A percentile compares a stretch with the other conserved stretches of the same genome.
phyloP scores from a whole-genome alignment of 2,329 filamentous ascomycete species.

The Nothomitra cinnamomea region DNA sequence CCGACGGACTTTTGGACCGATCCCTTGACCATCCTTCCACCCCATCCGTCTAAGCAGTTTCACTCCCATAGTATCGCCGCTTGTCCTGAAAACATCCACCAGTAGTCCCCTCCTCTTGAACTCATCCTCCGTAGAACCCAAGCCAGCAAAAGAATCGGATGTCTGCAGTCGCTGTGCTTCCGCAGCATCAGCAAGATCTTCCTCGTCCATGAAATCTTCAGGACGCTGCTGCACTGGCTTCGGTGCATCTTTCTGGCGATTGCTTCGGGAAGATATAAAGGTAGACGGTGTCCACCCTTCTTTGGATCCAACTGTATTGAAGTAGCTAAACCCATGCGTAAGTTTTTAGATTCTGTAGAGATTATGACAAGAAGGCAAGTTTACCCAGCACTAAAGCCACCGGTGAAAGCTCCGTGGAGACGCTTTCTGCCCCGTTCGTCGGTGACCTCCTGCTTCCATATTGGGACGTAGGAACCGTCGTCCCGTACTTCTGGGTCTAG shows the following conservation, averaged over 20 bases:
- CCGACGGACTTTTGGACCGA: conserved; percentile 71
- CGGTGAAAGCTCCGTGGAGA: conserved; percentile 89
- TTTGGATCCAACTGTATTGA: conserved; percentile 95
- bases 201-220: conserved; percentile 97
- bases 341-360: conserved; percentile 15
- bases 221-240: conserved; percentile 40
- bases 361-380: conserved; percentile 8
- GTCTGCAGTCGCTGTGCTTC: conserved; percentile 63
- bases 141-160: conserved; percentile 52
- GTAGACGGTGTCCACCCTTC: conserved; percentile 91
- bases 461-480: conserved; percentile 77
- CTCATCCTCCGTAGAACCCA: conserved; percentile 50
- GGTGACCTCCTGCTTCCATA: conserved; percentile 97
- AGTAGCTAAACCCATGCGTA: conserved; percentile 47
- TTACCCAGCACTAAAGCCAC: conserved; percentile 92
- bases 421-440: conserved; percentile 84
- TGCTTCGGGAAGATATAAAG: conserved; percentile 77
- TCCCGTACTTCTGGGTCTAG: conserved; percentile 62
- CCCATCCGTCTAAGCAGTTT: conserved; percentile 84
- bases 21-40: conserved; percentile 85
- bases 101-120: conserved; percentile 34
- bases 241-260: conserved; percentile 52
- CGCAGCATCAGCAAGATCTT: conserved; percentile 75
- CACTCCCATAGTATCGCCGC: conserved; percentile 72
- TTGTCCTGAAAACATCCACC: conserved; percentile 52